Evolutionary conservation across 164 flowering plant genomes (phyloP), one percentile per base, ranked within the genome.

Genomic region (Echeveria elegans): DNA sequence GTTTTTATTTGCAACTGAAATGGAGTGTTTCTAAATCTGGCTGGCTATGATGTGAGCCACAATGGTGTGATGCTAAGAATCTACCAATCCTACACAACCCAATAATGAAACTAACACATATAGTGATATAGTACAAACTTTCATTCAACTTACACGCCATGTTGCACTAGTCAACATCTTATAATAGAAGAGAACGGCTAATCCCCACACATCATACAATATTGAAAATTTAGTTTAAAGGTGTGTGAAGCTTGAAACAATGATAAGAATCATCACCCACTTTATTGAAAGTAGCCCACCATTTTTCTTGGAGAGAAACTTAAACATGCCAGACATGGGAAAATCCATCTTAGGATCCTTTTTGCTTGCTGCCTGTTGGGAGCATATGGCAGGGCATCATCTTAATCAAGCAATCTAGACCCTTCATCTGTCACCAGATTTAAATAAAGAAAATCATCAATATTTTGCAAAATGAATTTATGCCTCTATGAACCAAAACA

Each of bases 221-320:
- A 15, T 47, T 47, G 52, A 47, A 16, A 47, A 47, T 12, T 8
- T 12, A 47, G 52, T 15, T 47, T 47, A 47, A 47, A 47, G 52
- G 52, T 47, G 52, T 47, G 52, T 47, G 52, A 12, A 47, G 52
- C 52, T 47, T 15, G n/a, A 15, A 1, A 15, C 18, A 47, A 47
- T 47, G 52, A 15, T 47, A 47, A 47, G 52, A 47, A 47, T 12
- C 52, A 47, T 47, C 16, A 47, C 52, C 52, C 52, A 47, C 52
- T 47, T 47, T 47, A 19, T 47, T 47, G 52, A 47, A 47, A 47
- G 52, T 47, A 47, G 52, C 52, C 52, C 52, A 11, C 52, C 52
- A 47, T 47, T 47, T 47, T 47, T 47, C 52, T 47, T 15, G 96
- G 92, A 75, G 92, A 88, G 37, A 74, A 84, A 40, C 64, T 89